Percentiles rank a stretch among this genome's conserved stretches.
These are phyloP conservation scores for Penicillium freii DNA, from an alignment of 2,329 filamentous ascomycete genomes.

Conservation along the genomic window DNA sequence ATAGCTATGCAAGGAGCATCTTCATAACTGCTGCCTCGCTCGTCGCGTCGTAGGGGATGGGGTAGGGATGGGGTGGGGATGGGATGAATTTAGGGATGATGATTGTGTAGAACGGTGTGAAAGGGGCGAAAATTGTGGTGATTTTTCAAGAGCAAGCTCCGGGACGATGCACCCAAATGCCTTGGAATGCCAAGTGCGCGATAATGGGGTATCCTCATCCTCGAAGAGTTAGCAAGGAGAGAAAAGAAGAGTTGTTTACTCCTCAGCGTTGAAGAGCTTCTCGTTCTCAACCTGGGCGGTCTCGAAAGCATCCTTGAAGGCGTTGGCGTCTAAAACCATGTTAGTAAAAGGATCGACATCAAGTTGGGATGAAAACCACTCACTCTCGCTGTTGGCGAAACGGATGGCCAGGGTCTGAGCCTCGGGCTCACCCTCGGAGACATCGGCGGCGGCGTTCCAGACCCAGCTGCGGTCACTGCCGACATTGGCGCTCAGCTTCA, in stretches of 20 bases:
- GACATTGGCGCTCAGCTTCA: slow-evolving; percentile 98
- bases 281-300: slow-evolving; percentile 97
- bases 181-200: slow-evolving; percentile 11
- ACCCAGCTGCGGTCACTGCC: slow-evolving; percentile 99
- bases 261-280: slow-evolving; percentile 66
- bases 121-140: slow-evolving; percentile 11
- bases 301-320: slow-evolving; percentile 96
- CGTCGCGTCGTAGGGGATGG: slow-evolving; percentile 21
- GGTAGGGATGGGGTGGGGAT: slow-evolving; percentile 13
- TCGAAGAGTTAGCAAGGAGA: slow-evolving; percentile 1
- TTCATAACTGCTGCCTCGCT: slow-evolving; percentile 31
- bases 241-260: slow-evolving; percentile 26
- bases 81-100: slow-evolving; percentile 9
- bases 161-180: slow-evolving; percentile 14
- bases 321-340: slow-evolving; percentile 71
- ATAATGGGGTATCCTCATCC: slow-evolving; percentile 7
- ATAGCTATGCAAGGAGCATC: slow-evolving; percentile 29
- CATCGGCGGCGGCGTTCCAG: slow-evolving; percentile 96
- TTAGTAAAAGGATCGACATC: slow-evolving; percentile 18
- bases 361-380: slow-evolving; percentile 37
- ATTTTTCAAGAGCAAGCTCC: slow-evolving; percentile 15
- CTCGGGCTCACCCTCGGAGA: slow-evolving; percentile 96
- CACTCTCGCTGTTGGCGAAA: slow-evolving; percentile 96
- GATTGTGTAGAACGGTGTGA: slow-evolving; percentile 10
- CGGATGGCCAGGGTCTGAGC: slow-evolving; percentile 93